Evolutionary conservation across 208 protist genomes (phyloP), one percentile per base, ranked within the genome.

Genomic region (Trypanosoma lewisi): DNA sequence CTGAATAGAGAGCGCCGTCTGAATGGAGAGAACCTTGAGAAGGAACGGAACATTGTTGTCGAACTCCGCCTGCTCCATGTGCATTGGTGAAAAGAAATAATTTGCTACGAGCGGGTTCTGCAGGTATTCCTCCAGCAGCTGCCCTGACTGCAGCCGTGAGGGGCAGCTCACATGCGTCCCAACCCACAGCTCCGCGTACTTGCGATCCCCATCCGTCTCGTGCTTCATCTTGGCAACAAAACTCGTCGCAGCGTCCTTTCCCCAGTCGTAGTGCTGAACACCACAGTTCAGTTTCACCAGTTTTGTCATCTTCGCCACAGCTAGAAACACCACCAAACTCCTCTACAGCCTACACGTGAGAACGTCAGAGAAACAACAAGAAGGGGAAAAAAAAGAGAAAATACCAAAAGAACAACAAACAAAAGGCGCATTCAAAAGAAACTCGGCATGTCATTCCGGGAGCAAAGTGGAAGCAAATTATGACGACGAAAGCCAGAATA

Each of bases 171-270:
- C 78, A 69, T 99, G 98, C 28, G 97, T 98, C 19, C 98, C 98
- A 51, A 99, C 97, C 98, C 98, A 99, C 45, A 99, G 70, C 80
- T 99, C 98, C 17, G 97, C 96, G 73, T 86, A 95, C 55, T 75
- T 75, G 55, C 77, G 82, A 56, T 88, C 75, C 25, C 61, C 48
- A 11, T 51, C 28, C 6, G 77, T 68, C 16, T 84, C 47, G 8
- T 74, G 69, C 55, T 89, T 90, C 85, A 93, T 92, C 56, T 81
- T 83, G 9, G 84, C 83, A 19, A 95, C 84, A 51, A 86, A 87
- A 69, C 89, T 95, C n/a, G 75, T 75, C n/a, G 73, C 54, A 1
- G 84, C 89, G 41, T 58, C 49, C 62, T 92, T 91, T 50, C 89
- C 89, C 89, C 89, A 95, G 49, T 70, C 89, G 61, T 95, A 95